Conservation (phyloP, 495 filamentous ascomycete species). For the Lasiosphaeria hispida region DNA sequence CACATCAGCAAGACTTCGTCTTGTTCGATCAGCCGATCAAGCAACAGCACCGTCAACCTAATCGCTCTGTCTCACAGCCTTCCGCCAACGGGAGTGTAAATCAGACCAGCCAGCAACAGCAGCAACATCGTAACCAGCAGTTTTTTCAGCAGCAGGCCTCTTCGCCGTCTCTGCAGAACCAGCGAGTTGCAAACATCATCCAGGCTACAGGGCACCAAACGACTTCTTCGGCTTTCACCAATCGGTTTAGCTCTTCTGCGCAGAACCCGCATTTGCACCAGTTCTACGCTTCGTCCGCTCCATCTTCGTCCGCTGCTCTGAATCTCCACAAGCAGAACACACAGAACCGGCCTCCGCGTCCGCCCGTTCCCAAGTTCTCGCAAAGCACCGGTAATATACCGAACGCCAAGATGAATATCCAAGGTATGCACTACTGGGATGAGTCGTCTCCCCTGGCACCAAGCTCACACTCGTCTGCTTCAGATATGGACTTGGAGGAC, state of each 20-base stretch:
- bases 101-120: slow-evolving; percentile 40
- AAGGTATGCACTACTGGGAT: slow-evolving; percentile 33
- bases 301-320: slow-evolving; percentile 44
- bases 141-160: slow-evolving; percentile 32
- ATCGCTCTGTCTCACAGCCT: slow-evolving; percentile 40
- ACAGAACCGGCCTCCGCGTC: slow-evolving; percentile 45
- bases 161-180: slow-evolving; percentile 48
- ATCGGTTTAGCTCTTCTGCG: slow-evolving; percentile 51
- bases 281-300: slow-evolving; percentile 55
- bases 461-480: slow-evolving; percentile 37
- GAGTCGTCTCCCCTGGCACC: slow-evolving; percentile 8
- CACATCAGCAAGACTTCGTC: slow-evolving; percentile 53
- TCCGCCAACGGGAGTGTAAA: slow-evolving; percentile 41
- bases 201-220: slow-evolving; percentile 56
- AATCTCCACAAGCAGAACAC: slow-evolving; percentile 36
- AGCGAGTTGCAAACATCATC: slow-evolving; percentile 59
- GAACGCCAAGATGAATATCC: slow-evolving; percentile 48
- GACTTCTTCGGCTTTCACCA: slow-evolving; percentile 56
- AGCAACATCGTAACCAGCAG: slow-evolving; percentile 38
- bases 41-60: slow-evolving; percentile 47
- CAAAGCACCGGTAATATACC: slow-evolving; percentile 46
- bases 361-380: slow-evolving; percentile 53
- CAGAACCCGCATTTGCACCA: slow-evolving; percentile 39
- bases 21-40: slow-evolving; percentile 50
- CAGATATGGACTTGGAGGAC: slow-evolving; percentile 52